phyloP scores from a whole-genome alignment of 257 asterid species.

The Penstemon davidsonii region DNA sequence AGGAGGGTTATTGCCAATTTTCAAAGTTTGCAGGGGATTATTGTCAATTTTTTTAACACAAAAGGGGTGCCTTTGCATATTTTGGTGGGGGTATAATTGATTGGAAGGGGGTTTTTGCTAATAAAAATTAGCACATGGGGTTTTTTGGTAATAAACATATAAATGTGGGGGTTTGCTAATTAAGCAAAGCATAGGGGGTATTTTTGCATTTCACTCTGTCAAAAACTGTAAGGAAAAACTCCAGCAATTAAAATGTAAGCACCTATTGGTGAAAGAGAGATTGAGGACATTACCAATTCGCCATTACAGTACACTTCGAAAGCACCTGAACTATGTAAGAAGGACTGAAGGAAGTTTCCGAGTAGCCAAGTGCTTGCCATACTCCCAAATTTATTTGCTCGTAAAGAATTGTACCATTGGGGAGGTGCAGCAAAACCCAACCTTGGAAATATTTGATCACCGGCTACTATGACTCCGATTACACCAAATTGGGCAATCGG shows the following conservation, averaged over 20 bases:
- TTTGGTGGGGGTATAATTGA: too few species aligned
- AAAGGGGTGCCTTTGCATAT: too few species aligned
- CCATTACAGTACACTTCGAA: slow-evolving; percentile 86
- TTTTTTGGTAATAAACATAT: too few species aligned
- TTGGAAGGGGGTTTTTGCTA: too few species aligned
- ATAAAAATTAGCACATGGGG: too few species aligned
- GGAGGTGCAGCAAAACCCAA: slow-evolving; percentile 82
- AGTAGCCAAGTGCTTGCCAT: slow-evolving; percentile 92
- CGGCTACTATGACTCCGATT: slow-evolving; percentile 71
- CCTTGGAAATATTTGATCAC: slow-evolving; percentile 84
- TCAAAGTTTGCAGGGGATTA: too few species aligned
- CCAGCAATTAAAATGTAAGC: neutral
- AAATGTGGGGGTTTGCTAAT: too few species aligned
- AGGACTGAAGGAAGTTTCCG: slow-evolving; percentile 80
- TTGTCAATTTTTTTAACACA: too few species aligned
- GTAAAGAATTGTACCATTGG: slow-evolving; percentile 73
- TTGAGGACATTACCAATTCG: slow-evolving; percentile 61
- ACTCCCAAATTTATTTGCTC: slow-evolving; percentile 85
- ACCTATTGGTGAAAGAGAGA: slow-evolving; percentile 17
- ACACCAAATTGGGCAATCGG: slow-evolving; percentile 82
- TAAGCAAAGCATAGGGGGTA: too few species aligned
- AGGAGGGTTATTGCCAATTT: too few species aligned
- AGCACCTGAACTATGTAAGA: slow-evolving; percentile 87
- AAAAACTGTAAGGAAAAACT: slow-evolving; percentile 4
- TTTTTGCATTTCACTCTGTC: neutral